phyloP scores from a whole-genome alignment of 2,329 filamentous ascomycete species.

The Cryphonectria parasitica region DNA sequence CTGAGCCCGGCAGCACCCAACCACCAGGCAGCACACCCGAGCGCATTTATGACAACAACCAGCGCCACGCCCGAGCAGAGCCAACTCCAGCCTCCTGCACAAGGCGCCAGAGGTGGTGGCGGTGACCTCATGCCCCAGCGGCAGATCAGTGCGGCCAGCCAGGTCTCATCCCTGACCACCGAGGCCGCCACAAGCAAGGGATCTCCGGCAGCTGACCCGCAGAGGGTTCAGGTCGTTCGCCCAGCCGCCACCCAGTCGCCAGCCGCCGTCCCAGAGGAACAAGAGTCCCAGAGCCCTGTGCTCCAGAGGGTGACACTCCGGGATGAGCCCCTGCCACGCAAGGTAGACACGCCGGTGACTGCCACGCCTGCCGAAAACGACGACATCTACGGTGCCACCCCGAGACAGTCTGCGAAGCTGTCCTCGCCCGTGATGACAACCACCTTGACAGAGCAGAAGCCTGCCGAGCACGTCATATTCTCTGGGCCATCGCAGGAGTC shows the following conservation, averaged over 20 bases:
- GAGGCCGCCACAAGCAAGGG: constrained; percentile 22
- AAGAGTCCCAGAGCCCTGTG: constrained; percentile 17
- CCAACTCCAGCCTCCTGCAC: constrained; percentile 24
- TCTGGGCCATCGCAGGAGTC: constrained; percentile 17
- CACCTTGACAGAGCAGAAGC: constrained; percentile 8
- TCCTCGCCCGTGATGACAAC: constrained; percentile 12
- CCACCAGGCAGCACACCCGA: constrained; percentile 10
- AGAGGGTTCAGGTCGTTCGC: constrained; percentile 18
- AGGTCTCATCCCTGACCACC: constrained; percentile 34
- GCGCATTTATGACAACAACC: constrained; percentile 1
- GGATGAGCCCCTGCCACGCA: constrained; percentile 29
- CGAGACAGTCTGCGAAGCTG: constrained; percentile 28
- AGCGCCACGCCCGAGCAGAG: constrained; percentile 13
- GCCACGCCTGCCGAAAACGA: constrained; percentile 34
- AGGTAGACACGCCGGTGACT: constrained; percentile 19
- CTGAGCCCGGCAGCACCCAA: constrained; percentile 1
- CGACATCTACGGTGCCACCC: constrained; percentile 43
- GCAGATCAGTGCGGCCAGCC: constrained; percentile 36
- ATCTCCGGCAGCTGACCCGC: constrained; percentile 9
- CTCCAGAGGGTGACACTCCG: constrained; percentile 26
- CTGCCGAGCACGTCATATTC: constrained; percentile 7
- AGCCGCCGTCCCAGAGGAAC: background rate
- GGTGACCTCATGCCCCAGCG: constrained; percentile 32
- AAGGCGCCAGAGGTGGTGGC: background rate
- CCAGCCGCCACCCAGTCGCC: constrained; percentile 9